Evolutionary conservation across 257 asterid species (phyloP), one percentile per base, ranked within the genome.

Genomic region (Nyctanthes arbortristis): DNA sequence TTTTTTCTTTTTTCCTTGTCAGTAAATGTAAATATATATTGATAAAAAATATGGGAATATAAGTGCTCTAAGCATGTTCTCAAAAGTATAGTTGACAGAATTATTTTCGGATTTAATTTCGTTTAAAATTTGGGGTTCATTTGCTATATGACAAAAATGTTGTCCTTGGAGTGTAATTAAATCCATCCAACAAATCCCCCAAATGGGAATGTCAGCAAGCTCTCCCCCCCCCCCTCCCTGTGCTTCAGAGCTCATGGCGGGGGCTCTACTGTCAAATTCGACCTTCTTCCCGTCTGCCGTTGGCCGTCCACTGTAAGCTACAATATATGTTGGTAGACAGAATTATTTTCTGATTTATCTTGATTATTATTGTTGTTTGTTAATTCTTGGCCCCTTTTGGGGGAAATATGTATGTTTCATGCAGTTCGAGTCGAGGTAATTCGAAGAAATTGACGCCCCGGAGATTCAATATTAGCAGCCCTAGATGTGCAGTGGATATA

Each of bases 401-500:
- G 49, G 36, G 28, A 10, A 61, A 69, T 61, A 33, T 62, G 65
- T 63, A 66, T 29, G 56, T 33, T 22, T n/a, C 12, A 29, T 65
- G 63, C 80, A 85, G 91, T 39, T 79, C 77, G 63, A 77, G 68
- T 75, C 76, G 69, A 69, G 74, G 83, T 37, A 75, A 75, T 70
- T 72, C 72, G 49, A 68, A 59, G 58, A 81, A 62, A 73, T 32
- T 45, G 37, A 9, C 31, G 27, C 78, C 74, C 32, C 13, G 56
- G 32, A 34, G 75, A 30, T 63, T 68, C 62, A 28, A 61, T 65
- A 57, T 74, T 47, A 66, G 80, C 75, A 62, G 80, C 64, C 77
- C 89, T 33, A 84, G 70, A 68, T 87, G 97, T 77, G 75, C 89
- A 1, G 67, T 80, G 69, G 92, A 90, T 78, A 67, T 85, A 16